These are phyloP conservation scores for Pseudocercospora crystallina DNA, from an alignment of 2,329 filamentous ascomycete genomes.

Conservation along the genomic window DNA sequence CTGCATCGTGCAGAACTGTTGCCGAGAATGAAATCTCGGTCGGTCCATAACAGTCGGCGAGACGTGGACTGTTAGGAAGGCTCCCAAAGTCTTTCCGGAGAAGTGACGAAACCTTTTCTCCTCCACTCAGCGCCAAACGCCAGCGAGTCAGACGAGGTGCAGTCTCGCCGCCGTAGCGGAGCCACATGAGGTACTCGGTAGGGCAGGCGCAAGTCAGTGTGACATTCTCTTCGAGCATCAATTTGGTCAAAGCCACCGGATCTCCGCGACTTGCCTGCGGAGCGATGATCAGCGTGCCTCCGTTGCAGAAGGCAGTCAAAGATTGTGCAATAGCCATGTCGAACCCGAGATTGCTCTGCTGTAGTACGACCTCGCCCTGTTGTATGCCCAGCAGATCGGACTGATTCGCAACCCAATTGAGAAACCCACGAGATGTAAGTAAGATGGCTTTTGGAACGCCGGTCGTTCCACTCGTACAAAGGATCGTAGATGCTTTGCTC, in stretches of 20 bases:
- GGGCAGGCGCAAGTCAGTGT: slow-evolving; percentile 43
- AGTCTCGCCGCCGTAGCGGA: slow-evolving; percentile 18
- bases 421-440: slow-evolving; percentile 14
- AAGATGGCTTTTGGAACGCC: slow-evolving; percentile 21
- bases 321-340: slow-evolving; percentile 45
- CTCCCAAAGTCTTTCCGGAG: slow-evolving; percentile 10
- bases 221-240: slow-evolving; percentile 40
- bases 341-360: slow-evolving; percentile 43
- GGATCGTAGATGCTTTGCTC: slow-evolving; percentile 10
- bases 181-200: slow-evolving; percentile 40
- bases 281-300: slow-evolving; percentile 40
- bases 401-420: slow-evolving; percentile 16
- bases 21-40: slow-evolving; percentile 18
- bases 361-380: slow-evolving; percentile 33
- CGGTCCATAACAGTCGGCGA: neutral
- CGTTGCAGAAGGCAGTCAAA: slow-evolving; percentile 38
- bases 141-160: slow-evolving; percentile 23
- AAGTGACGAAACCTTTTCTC: slow-evolving; percentile 30
- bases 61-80: neutral
- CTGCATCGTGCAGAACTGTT: slow-evolving; percentile 8
- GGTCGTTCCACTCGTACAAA: slow-evolving; percentile 22
- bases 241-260: slow-evolving; percentile 34
- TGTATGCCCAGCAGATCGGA: slow-evolving; percentile 9
- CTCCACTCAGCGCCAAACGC: slow-evolving; percentile 35
- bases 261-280: slow-evolving; percentile 36